Percentiles rank a stretch among this genome's conserved stretches.
Conservation (phyloP, 306 rosid species). For the Lathyrus oleraceus region DNA sequence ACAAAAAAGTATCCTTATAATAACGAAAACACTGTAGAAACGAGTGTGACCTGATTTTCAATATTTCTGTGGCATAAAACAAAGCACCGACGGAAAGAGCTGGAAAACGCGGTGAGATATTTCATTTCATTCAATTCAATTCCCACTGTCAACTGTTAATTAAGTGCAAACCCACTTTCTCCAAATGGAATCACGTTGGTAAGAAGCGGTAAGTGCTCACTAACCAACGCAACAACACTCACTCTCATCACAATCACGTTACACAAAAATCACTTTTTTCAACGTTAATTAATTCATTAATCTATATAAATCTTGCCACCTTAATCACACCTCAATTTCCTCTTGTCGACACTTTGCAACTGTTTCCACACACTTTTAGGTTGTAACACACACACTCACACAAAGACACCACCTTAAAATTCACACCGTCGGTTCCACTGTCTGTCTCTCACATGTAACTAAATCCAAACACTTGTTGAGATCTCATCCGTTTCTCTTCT, state of each 20-base stretch:
- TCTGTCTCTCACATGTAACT: background rate
- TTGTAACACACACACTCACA: background rate
- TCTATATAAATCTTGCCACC: conserved; percentile 5
- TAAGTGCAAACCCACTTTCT: conserved; percentile 38
- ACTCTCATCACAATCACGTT: background rate
- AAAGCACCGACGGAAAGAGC: conserved; percentile 11
- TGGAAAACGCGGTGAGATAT: conserved; percentile 2
- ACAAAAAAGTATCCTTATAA: background rate
- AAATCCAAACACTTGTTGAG: background rate
- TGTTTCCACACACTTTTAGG: conserved; percentile 21
- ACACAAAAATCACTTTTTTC: too few relatives aligned
- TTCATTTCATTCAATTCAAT: background rate
- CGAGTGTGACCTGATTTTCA: background rate
- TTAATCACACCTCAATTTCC: conserved; percentile 32
- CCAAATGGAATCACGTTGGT: conserved; percentile 30
- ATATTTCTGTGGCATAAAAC: background rate
- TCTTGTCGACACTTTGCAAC: conserved; percentile 25
- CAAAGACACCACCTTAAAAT: conserved; percentile 13
- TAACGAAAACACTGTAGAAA: background rate
- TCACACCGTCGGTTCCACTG: conserved; percentile 28
- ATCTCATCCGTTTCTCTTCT: conserved; percentile 14
- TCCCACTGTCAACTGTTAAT: conserved; percentile 1
- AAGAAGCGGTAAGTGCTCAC: background rate
- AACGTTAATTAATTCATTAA: background rate
- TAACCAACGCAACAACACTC: background rate